Base-by-base conservation (phyloP, 352 stramenopile species). In the Pythium vanterpoolii region DNA sequence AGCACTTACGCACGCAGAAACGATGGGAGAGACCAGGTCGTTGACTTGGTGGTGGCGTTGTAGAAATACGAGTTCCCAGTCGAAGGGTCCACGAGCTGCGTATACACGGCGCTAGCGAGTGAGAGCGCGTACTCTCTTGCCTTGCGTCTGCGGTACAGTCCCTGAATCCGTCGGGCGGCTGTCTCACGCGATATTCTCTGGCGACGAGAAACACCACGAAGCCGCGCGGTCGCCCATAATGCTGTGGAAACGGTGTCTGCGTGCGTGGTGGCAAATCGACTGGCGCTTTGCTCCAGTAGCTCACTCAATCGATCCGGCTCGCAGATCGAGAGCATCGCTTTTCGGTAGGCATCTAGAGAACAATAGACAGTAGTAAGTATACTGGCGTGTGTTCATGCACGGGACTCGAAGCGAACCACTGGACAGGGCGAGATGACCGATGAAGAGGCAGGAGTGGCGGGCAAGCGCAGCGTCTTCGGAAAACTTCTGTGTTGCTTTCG, bases 101-200 rank as follows among this genome's bases (percentile, higher is more conserved):
- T 59, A 39, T 89, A 91, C 14, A 87, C 54, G 0, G 53, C 48
- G 6, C 43, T 51, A 5, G 77, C 79, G 4, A 89, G 49, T 1
- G 52, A 54, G n/a, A 68, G 74, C 11, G 74, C 49, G 36, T 64
- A 43, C 31, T 77, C 50, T 18, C 68, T 64, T 2, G 82, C 82
- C 50, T 87, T 85, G 28, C 78, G 71, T 13, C 44, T 74, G 24
- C 77, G 77, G 53, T 75, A 90, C n/a, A 91, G 43, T 18, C 65
- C 57, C 53, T 91, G 82, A 42, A 91, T 76, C 46, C 72, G 43
- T 47, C 30, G 70, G 18, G 75, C 75, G 11, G 79, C 79, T 2
- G 69, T 58, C 6, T 71, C 51, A 50, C 64, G 42, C 24, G 21
- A 71, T 6, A 77, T 49, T n/a, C 30, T 54, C 43, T 57, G 57